These are phyloP conservation scores for Malus sylvestris DNA, from an alignment of 306 rosid genomes.

Conservation along the genomic window DNA sequence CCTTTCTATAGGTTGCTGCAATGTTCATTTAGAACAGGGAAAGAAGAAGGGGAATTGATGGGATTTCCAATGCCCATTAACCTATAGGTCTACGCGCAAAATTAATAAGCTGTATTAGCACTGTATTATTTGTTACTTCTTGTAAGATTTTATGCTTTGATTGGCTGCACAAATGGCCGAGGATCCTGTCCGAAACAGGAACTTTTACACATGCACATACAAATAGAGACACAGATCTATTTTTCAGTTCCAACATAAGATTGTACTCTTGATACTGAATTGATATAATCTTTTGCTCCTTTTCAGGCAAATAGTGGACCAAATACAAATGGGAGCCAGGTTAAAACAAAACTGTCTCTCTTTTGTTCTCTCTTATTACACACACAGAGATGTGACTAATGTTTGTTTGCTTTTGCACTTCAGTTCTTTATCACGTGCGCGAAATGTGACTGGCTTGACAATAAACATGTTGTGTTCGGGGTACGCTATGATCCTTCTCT, in stretches of 20 bases:
- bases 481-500: constrained; percentile 34
- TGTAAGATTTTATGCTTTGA: not conserved
- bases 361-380: not conserved
- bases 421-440: constrained; percentile 95
- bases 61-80: not conserved
- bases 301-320: constrained; percentile 94
- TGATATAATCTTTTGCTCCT: not conserved
- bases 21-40: not conserved
- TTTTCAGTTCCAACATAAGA: not conserved
- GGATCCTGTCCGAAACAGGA: not conserved
- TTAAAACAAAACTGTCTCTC: constrained; percentile 5
- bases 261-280: not conserved
- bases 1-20: not conserved
- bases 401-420: not conserved
- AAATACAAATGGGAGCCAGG: constrained; percentile 91
- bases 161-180: not conserved
- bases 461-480: constrained; percentile 97
- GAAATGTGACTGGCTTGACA: constrained; percentile 98
- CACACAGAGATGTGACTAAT: not conserved
- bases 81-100: not conserved
- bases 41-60: not conserved
- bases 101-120: not conserved
- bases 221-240: not conserved
- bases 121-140: not conserved
- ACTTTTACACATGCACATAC: not conserved